A percentile compares a stretch with the other conserved stretches of the same genome.
phyloP scores from a whole-genome alignment of 306 rosid genomes.

The Alnus rubra region DNA sequence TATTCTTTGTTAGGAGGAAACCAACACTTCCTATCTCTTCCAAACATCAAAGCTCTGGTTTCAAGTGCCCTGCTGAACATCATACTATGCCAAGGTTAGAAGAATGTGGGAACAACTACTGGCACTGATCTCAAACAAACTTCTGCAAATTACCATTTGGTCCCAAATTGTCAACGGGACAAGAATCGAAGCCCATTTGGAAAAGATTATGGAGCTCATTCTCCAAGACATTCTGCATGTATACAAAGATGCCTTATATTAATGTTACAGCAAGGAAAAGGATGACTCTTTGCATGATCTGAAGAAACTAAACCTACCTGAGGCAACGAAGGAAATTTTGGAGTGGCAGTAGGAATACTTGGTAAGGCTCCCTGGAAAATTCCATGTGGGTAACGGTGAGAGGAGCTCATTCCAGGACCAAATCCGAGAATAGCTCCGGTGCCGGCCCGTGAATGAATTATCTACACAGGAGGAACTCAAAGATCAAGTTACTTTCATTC shows the following conservation, averaged over 20 bases:
- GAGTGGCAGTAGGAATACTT: conserved; percentile 54
- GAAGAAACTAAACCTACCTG: conserved; percentile 54
- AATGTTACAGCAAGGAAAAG: conserved; percentile 24
- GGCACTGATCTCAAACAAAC: conserved; percentile 15
- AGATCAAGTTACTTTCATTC: conserved; percentile 13
- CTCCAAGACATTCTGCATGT: conserved; percentile 65
- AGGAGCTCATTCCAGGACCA: conserved; percentile 59
- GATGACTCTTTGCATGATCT: background rate
- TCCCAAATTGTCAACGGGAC: conserved; percentile 68
- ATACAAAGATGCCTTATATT: conserved; percentile 1
- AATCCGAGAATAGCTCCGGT: conserved; percentile 57
- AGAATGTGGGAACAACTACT: conserved; percentile 5
- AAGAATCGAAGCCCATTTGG: conserved; percentile 79
- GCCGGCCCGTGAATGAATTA: conserved; percentile 66
- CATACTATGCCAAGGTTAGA: conserved; percentile 22
- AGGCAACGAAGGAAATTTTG: conserved; percentile 67
- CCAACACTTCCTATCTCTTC: conserved; percentile 27
- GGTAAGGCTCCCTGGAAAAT: conserved; percentile 63
- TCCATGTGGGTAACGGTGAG: conserved; percentile 53
- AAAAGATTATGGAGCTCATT: conserved; percentile 80
- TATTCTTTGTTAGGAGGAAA: conserved; percentile 32
- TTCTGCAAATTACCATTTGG: conserved; percentile 61
- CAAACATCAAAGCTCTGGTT: conserved; percentile 52
- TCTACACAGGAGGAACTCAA: conserved; percentile 39
- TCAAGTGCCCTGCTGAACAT: conserved; percentile 69